Evolutionary conservation across 257 asterid genomes (phyloP), one percentile per base, ranked within the genome.

Genomic region (Ligustrum vulgare): DNA sequence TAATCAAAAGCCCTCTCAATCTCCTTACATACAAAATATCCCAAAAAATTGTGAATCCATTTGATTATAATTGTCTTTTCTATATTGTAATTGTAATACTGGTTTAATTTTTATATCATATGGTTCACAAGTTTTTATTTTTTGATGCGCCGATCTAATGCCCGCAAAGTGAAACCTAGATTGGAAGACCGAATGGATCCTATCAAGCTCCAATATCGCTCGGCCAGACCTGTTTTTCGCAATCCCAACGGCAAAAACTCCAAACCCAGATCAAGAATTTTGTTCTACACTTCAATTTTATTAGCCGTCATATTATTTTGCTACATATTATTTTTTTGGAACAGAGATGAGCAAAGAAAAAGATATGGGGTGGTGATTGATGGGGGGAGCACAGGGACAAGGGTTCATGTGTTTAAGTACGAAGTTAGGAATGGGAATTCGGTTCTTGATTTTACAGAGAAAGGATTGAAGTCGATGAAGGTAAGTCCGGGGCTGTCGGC

Each of bases 71-170:
- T 16, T 51, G 32, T 31, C 34, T 67, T 18, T 67, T 8, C 31
- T 35, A 12, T 32, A 9, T 34, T 54, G 51, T 66, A 75, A 60
- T 80, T 77, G 73, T 33, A 20, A 58, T 62, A 72, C 74, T 35
- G 70, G 78, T 74, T 67, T 34, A 72, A 51, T 51, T 69, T 47
- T 37, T 71, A 12, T 25, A 32, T 85, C 95, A 82, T 86, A 91
- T 95, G 96, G 86, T 90, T 87, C 85, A 70, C 86, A 75, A 79
- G 72, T 77, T 75, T 79, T 75, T 64, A 18, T 6, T 84, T 49
- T 89, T 95, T 93, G 97, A 95, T 95, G 99, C 99, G 96, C 90
- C 94, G 98, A 87, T 87, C 93, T 82, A 91, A 92, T 87, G 97
- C 90, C 80, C 89, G 86, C 64, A 77, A 78, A 77, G 86, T 80